Percentiles rank a stretch among this genome's conserved stretches.
phyloP scores from a whole-genome alignment of 345 rosid species.

The Corchorus capsularis region DNA sequence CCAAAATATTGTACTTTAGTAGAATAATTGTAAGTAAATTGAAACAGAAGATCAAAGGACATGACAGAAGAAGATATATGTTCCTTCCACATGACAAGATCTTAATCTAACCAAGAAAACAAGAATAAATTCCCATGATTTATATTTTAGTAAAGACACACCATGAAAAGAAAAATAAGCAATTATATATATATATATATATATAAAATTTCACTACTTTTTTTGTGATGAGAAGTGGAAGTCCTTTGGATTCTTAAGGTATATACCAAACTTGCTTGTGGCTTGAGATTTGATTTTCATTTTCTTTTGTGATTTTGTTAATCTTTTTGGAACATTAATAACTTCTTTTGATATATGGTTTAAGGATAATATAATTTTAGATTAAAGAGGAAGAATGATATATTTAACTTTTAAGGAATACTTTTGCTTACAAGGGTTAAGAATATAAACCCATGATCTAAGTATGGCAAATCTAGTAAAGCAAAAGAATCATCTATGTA shows the following conservation, averaged over 20 bases:
- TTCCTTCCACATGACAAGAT: background rate
- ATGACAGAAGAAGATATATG: constrained; percentile 5
- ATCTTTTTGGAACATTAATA: too few relatives aligned
- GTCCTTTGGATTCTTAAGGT: too few relatives aligned
- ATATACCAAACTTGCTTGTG: too few relatives aligned
- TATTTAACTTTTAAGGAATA: background rate
- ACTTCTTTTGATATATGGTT: too few relatives aligned
- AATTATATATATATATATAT: too few relatives aligned
- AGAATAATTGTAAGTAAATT: background rate
- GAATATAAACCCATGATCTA: constrained; percentile 5
- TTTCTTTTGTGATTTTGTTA: too few relatives aligned
- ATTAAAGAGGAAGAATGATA: too few relatives aligned
- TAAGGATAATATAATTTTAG: too few relatives aligned
- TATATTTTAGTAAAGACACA: background rate
- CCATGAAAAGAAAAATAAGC: background rate
- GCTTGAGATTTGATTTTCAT: too few relatives aligned
- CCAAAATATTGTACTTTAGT: background rate
- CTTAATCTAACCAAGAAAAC: background rate
- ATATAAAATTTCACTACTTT: too few relatives aligned
- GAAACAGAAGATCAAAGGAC: background rate
- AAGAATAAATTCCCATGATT: constrained; percentile 10
- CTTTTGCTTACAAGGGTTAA: background rate
- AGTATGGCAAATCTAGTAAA: constrained; percentile 8
- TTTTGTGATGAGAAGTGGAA: too few relatives aligned
- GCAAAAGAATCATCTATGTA: background rate